Evolutionary conservation across 306 rosid genomes (phyloP).

Genomic region (Rosa lucieae): DNA sequence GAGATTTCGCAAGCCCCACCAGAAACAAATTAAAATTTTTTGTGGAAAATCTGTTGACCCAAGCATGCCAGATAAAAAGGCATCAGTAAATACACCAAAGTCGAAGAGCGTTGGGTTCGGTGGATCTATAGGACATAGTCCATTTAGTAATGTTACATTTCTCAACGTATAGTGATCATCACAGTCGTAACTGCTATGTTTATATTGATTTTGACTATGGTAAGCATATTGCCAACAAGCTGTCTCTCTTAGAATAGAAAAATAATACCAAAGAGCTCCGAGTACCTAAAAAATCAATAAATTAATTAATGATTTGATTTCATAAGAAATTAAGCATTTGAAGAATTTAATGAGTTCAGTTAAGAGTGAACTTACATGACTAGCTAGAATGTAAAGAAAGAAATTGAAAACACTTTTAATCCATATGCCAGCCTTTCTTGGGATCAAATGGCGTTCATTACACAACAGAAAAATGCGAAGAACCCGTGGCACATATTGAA

Average conservation of each 20-base stretch:
- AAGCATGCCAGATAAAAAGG: neutral
- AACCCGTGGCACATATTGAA: conserved; percentile 14
- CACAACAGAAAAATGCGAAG: neutral
- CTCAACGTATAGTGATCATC: neutral
- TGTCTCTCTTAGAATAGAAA: neutral
- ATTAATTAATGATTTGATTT: neutral
- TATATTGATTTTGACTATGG: too few species aligned
- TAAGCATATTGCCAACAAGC: neutral
- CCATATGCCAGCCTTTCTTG: neutral
- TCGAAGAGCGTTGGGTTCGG: neutral
- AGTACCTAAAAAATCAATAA: neutral
- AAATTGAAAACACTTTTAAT: neutral
- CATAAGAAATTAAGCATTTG: too few species aligned
- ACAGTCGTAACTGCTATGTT: neutral
- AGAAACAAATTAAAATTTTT: neutral
- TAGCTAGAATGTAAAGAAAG: neutral
- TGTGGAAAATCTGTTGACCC: neutral
- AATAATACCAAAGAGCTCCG: neutral
- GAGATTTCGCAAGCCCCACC: neutral
- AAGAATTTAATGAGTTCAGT: neutral
- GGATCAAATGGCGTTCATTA: neutral
- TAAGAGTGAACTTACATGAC: neutral
- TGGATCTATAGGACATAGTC: neutral
- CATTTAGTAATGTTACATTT: neutral
- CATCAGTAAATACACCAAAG: neutral